Evolutionary conservation across 441 rosid species (phyloP).

Genomic region (Monsonia emarginata): DNA sequence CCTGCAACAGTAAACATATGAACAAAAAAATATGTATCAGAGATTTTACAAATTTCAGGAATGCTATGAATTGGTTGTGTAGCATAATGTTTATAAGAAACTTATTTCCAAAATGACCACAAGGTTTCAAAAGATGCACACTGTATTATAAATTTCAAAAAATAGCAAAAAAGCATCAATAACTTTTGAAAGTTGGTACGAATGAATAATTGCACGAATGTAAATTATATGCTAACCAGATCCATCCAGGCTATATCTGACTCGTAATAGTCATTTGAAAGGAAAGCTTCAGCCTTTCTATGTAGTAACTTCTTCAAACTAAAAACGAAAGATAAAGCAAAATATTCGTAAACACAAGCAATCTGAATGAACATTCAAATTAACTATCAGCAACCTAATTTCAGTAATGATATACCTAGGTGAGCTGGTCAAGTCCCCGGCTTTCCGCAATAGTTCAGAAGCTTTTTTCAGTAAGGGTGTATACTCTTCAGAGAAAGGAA

Average conservation of each 20-base stretch:
- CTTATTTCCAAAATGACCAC: too few relatives aligned
- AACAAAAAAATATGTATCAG: not conserved
- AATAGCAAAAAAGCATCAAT: not conserved
- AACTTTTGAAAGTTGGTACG: not conserved
- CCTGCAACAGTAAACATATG: slow-evolving; percentile 28
- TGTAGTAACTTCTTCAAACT: slow-evolving; percentile 86
- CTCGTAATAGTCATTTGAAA: slow-evolving; percentile 77
- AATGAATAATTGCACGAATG: not conserved
- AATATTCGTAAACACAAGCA: slow-evolving; percentile 2
- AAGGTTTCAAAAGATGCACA: too few relatives aligned
- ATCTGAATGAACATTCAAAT: slow-evolving; percentile 3
- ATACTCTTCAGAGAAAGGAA: slow-evolving; percentile 69
- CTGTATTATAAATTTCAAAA: too few relatives aligned
- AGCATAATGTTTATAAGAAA: not conserved
- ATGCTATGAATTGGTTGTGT: not conserved
- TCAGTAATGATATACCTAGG: slow-evolving; percentile 42
- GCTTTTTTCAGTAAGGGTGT: slow-evolving; percentile 48
- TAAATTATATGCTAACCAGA: slow-evolving; percentile 45
- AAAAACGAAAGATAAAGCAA: slow-evolving; percentile 21
- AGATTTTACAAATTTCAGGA: not conserved
- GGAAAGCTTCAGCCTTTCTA: slow-evolving; percentile 79
- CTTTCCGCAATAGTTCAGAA: slow-evolving; percentile 68
- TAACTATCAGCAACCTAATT: slow-evolving; percentile 13
- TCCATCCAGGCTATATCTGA: slow-evolving; percentile 99
- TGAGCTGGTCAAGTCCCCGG: slow-evolving; percentile 67